These are phyloP conservation scores for Dispira simplex DNA, from an alignment of 192 early-diverging fungal species.

Conservation along the genomic window DNA sequence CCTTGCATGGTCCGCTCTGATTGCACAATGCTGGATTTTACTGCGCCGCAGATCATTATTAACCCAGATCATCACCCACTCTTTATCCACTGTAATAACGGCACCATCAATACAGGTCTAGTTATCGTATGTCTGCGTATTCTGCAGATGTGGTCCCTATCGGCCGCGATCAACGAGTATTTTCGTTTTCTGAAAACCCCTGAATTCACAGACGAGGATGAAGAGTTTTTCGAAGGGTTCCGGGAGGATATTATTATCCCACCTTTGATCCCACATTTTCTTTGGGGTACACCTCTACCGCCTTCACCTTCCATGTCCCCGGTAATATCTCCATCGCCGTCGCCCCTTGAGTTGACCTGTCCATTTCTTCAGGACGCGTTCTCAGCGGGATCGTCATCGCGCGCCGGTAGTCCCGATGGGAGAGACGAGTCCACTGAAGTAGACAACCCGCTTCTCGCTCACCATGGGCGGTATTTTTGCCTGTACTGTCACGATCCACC, in stretches of 20 bases:
- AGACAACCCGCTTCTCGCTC: too few relatives aligned
- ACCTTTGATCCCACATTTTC: neutral
- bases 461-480: too few relatives aligned
- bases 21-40: too few relatives aligned
- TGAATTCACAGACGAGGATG: conserved; percentile 2
- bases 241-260: neutral
- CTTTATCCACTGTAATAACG: conserved; percentile 86
- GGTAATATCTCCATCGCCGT: too few relatives aligned
- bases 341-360: too few relatives aligned
- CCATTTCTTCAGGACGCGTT: too few relatives aligned
- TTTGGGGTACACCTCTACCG: neutral
- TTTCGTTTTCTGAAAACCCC: conserved; percentile 26
- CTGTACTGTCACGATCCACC: too few relatives aligned
- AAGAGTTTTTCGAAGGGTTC: conserved; percentile 1
- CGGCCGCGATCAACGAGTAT: conserved; percentile 56
- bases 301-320: too few relatives aligned
- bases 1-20: too few relatives aligned
- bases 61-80: conserved; percentile 56
- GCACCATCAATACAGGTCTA: conserved; percentile 69
- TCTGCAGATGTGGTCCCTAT: conserved; percentile 75
- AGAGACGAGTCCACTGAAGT: too few relatives aligned
- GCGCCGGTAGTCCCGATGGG: too few relatives aligned
- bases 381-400: too few relatives aligned
- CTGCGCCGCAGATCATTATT: conserved; percentile 38
- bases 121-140: conserved; percentile 77